A percentile compares a stretch with the other conserved stretches of the same genome.
phyloP scores from a whole-genome alignment of 2,329 filamentous ascomycete genomes.

The Clarireedia homoeocarpa region DNA sequence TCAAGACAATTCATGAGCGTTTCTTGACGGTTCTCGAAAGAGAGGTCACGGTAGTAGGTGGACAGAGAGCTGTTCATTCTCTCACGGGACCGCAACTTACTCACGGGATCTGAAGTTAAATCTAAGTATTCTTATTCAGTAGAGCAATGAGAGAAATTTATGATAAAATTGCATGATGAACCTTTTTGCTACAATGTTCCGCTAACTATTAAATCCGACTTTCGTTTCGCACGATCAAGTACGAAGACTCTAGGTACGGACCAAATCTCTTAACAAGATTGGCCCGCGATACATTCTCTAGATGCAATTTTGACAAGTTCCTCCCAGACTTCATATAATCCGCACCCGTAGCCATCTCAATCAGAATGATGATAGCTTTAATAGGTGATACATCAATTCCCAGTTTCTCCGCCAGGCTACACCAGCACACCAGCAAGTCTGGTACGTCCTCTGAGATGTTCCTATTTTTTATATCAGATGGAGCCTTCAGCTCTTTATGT shows the following conservation, averaged over 20 bases:
- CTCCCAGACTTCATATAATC: constrained; percentile 9
- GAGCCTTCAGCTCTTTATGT: neutral
- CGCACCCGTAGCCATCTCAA: neutral
- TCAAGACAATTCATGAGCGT: neutral
- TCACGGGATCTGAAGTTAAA: too few species aligned
- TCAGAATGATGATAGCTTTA: neutral
- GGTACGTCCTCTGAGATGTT: constrained; percentile 15
- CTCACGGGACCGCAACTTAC: too few species aligned
- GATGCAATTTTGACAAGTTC: constrained; percentile 7
- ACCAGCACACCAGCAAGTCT: constrained; percentile 13
- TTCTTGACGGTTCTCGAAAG: neutral
- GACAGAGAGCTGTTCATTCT: too few species aligned
- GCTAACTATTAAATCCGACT: too few species aligned
- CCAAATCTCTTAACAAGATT: constrained; percentile 9
- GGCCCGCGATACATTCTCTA: neutral
- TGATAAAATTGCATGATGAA: too few species aligned
- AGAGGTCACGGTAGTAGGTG: too few species aligned
- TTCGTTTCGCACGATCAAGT: too few species aligned
- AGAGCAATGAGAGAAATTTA: too few species aligned
- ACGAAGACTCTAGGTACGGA: neutral
- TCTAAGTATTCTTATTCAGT: too few species aligned
- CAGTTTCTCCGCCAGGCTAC: constrained; percentile 8
- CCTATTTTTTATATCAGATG: constrained; percentile 5
- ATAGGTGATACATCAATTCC: constrained; percentile 7
- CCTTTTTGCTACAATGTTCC: too few species aligned